phyloP scores from a whole-genome alignment of 768 basidiomycete genomes.

The Lactarius pseudohatsudake region DNA sequence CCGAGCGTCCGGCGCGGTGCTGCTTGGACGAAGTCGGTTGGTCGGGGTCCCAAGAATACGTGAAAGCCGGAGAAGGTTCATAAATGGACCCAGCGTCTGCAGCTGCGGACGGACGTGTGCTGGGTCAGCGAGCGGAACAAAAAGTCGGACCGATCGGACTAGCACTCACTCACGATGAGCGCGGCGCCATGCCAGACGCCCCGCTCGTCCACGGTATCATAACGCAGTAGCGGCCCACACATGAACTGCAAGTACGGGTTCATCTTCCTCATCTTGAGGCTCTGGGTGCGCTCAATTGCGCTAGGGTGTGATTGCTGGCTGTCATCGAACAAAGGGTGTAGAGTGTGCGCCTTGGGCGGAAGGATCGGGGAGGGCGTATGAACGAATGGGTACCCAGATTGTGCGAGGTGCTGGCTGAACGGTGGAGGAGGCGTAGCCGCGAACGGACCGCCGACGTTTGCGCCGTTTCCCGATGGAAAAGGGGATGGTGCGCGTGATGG shows the following conservation, averaged over 20 bases:
- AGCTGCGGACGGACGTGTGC: conserved; percentile 41
- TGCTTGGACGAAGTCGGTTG: conserved; percentile 29
- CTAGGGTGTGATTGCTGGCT: conserved; percentile 49
- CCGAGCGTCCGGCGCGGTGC: conserved; percentile 36
- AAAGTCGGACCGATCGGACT: background rate
- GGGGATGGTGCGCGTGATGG: conserved; percentile 43
- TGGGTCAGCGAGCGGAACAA: conserved; percentile 1
- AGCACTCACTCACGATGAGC: conserved; percentile 78
- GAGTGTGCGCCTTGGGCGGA: conserved; percentile 16
- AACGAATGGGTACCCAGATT: conserved; percentile 19
- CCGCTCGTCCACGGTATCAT: conserved; percentile 79
- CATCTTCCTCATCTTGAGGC: conserved; percentile 62
- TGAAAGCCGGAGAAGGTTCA: conserved; percentile 67
- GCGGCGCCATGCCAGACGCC: conserved; percentile 87
- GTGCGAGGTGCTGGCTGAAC: conserved; percentile 17
- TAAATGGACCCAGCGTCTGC: conserved; percentile 79
- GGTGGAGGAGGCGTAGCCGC: background rate
- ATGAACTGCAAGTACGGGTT: conserved; percentile 85
- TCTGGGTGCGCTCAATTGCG: conserved; percentile 65
- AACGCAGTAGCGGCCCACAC: conserved; percentile 88
- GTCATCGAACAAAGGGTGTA: conserved; percentile 30
- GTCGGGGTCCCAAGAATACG: conserved; percentile 74
- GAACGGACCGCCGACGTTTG: background rate
- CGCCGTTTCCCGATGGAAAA: conserved; percentile 49
- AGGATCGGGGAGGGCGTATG: background rate